Percentiles rank a stretch among this genome's conserved stretches.
Evolutionary conservation across 345 rosid genomes (phyloP).

Genomic region (Dovyalis caffra): DNA sequence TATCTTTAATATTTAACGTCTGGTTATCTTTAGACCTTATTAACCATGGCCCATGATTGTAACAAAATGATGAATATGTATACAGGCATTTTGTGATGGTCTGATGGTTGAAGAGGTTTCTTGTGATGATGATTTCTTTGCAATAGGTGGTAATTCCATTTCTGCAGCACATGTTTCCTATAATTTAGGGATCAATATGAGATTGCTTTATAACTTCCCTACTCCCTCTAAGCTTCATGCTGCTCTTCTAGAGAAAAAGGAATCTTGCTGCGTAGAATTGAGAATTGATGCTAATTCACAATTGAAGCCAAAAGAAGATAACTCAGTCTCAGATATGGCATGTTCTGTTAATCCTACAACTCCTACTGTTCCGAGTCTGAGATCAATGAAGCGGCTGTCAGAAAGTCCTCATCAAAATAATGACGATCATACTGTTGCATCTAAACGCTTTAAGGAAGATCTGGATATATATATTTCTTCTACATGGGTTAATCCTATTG

Average conservation of each 20-base stretch:
- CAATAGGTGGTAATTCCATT: constrained; percentile 84
- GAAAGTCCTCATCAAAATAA: constrained; percentile 23
- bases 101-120: constrained; percentile 66
- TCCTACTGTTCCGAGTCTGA: constrained; percentile 20
- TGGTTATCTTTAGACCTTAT: neutral
- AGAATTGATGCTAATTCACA: constrained; percentile 24
- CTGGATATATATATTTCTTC: constrained; percentile 21
- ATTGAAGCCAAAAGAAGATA: constrained; percentile 31
- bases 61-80: constrained; percentile 3
- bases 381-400: constrained; percentile 22
- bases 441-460: constrained; percentile 57
- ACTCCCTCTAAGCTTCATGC: constrained; percentile 64
- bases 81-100: constrained; percentile 75
- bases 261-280: constrained; percentile 24
- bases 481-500: constrained; percentile 17
- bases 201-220: constrained; percentile 65
- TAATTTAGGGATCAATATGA: constrained; percentile 77
- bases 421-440: constrained; percentile 18
- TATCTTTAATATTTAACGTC: neutral
- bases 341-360: constrained; percentile 27
- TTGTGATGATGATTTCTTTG: constrained; percentile 75
- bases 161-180: constrained; percentile 85
- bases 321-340: constrained; percentile 15
- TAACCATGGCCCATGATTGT: neutral
- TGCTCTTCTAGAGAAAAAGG: constrained; percentile 46